phyloP scores from a whole-genome alignment of 2,329 filamentous ascomycete genomes.

The Sphaerulina vaccinii region DNA sequence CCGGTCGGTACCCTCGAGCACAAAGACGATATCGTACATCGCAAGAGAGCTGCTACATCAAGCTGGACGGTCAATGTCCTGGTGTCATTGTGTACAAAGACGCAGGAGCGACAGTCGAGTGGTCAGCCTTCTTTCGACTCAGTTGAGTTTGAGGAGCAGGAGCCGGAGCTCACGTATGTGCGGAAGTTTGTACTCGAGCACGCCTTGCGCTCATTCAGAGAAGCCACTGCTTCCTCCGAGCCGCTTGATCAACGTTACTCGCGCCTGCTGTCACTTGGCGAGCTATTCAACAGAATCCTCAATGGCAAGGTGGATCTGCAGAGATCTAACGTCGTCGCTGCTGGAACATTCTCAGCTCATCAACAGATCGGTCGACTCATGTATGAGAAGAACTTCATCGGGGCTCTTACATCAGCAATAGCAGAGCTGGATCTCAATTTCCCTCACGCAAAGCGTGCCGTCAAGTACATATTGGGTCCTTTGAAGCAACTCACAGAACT shows the following conservation, averaged over 20 bases:
- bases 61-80: conserved; percentile 82
- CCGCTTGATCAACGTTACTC: conserved; percentile 82
- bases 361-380: conserved; percentile 88
- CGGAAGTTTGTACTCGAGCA: conserved; percentile 94
- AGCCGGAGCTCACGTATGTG: conserved; percentile 83
- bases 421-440: conserved; percentile 95
- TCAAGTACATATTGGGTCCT: conserved; percentile 93
- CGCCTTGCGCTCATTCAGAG: conserved; percentile 85
- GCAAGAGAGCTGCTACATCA: conserved; percentile 84
- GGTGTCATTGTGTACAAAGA: conserved; percentile 83
- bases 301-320: conserved; percentile 67
- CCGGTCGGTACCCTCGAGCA: conserved; percentile 66
- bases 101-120: conserved; percentile 66
- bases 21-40: conserved; percentile 70
- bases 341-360: conserved; percentile 54
- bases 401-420: conserved; percentile 84
- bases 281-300: conserved; percentile 91
- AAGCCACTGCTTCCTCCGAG: conserved; percentile 76
- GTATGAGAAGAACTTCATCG: conserved; percentile 96
- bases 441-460: conserved; percentile 84
- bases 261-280: conserved; percentile 79
- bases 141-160: conserved; percentile 62
- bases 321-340: conserved; percentile 37
- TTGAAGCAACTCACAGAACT: conserved; percentile 84
- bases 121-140: conserved; percentile 13